phyloP scores from a whole-genome alignment of 1,284 basidiomycete species.

The Inonotus obliquus region DNA sequence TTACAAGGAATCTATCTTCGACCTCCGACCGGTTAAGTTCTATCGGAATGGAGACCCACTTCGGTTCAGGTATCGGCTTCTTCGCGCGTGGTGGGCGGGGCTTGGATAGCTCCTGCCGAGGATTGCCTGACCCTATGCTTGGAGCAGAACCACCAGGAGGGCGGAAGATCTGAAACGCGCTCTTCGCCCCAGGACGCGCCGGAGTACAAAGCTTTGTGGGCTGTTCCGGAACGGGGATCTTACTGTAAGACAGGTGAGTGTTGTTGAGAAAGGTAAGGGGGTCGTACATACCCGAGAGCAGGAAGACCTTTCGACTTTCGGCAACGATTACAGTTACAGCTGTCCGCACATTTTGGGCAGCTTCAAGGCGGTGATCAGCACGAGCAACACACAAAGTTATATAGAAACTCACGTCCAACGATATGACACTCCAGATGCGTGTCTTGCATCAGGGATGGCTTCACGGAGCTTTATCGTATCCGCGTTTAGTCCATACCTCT shows the following conservation, averaged over 20 bases:
- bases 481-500: conserved; percentile 54
- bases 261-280: conserved; percentile 22
- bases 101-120: neutral
- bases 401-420: conserved; percentile 46
- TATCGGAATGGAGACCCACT: conserved; percentile 48
- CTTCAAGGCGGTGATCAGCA: conserved; percentile 31
- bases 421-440: conserved; percentile 39
- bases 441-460: conserved; percentile 26
- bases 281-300: conserved; percentile 46
- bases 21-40: conserved; percentile 42
- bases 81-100: conserved; percentile 16
- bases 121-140: conserved; percentile 29
- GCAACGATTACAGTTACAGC: conserved; percentile 63
- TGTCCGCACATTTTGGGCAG: conserved; percentile 61
- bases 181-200: neutral
- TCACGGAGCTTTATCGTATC: conserved; percentile 35
- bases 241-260: neutral
- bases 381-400: neutral
- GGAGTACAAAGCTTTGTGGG: neutral
- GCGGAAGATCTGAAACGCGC: neutral
- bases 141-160: conserved; percentile 27
- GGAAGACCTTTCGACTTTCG: conserved; percentile 56
- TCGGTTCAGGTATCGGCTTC: conserved; percentile 28
- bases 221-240: neutral
- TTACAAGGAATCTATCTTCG: conserved; percentile 47